Base-by-base conservation (phyloP, 2,329 filamentous ascomycete species). In the Fusarium graminum region DNA sequence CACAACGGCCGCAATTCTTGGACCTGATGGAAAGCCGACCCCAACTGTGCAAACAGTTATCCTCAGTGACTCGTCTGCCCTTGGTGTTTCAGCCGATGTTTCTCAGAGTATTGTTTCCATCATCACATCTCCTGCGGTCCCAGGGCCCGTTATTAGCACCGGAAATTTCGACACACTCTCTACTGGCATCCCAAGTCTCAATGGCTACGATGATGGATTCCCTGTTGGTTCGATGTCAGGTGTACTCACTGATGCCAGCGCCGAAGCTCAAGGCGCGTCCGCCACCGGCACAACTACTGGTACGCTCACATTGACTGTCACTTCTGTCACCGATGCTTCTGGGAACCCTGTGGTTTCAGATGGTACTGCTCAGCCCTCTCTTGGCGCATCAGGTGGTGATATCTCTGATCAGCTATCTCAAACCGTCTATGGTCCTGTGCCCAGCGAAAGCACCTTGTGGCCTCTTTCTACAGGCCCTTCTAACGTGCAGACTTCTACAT, bases 401-500 rank as follows among this genome's bases (percentile, higher is more conserved):
- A 42, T 58, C 16, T 62, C 68, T 39, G 51, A 52, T n/a, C 59
- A 70, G 45, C 43, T 46, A n/a, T 28, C 61, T 28, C 55, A 64
- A 14, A 60, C 64, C 14, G 72, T 50, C 6, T 76, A 76, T 45
- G 74, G 70, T 41, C 62, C 68, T 47, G 36, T 65, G 17, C 63
- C 68, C 14, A 65, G 61, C 8, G 64, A 65, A 50, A 43, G 51
- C n/a, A 66, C 70, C 36, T 43, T 77, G 64, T 70, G 72, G 68
- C 60, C 71, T 43, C 39, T 52, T 28, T 67, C 63, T 10, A 44
- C 65, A 59, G 58, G 60, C 36, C 72, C 59, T 68, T 67, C 68
- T 4, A 65, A 65, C 9, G 59, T 79, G 4, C 69, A 75, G 19
- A 80, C 78, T 9, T 76, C 74, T 46, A 80, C 78, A 19, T 80